Evolutionary conservation across 345 rosid species (phyloP).

Genomic region (Populus nigra): DNA sequence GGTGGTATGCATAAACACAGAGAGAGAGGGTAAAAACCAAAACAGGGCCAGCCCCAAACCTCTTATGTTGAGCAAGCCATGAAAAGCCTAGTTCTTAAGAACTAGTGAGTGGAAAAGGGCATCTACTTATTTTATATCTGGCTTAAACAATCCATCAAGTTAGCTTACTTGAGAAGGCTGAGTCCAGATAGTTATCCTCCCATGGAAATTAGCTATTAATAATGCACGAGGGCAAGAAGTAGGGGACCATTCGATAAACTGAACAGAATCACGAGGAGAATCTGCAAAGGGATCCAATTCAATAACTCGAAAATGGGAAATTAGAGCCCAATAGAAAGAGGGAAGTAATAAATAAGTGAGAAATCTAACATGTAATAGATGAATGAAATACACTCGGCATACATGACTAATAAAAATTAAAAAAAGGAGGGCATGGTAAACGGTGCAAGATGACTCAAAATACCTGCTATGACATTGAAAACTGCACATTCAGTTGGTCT

Average conservation of each 20-base stretch:
- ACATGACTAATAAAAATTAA: not conserved
- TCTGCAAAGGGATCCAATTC: slow-evolving; percentile 43
- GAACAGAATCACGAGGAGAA: slow-evolving; percentile 99
- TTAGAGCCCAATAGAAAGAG: not conserved
- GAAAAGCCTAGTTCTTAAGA: slow-evolving; percentile 1
- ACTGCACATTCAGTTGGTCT: slow-evolving; percentile 92
- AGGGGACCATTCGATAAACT: slow-evolving; percentile 98
- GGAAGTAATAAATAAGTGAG: not conserved
- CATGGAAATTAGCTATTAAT: slow-evolving; percentile 90
- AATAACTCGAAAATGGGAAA: not conserved
- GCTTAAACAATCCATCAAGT: not conserved
- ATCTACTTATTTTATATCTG: slow-evolving; percentile 1
- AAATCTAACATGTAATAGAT: not conserved
- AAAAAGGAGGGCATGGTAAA: not conserved
- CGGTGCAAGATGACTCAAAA: slow-evolving; percentile 8
- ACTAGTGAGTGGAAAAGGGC: slow-evolving; percentile 8
- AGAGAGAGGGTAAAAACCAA: slow-evolving; percentile 5
- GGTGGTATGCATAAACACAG: not conserved
- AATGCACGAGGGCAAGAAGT: slow-evolving; percentile 91
- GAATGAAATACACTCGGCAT: not conserved
- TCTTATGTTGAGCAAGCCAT: not conserved
- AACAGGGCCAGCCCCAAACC: not conserved
- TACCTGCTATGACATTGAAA: slow-evolving; percentile 95
- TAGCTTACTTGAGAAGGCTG: slow-evolving; percentile 81
- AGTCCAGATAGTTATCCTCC: slow-evolving; percentile 95